phyloP scores from a whole-genome alignment of 2,329 filamentous ascomycete genomes.

The Fusarium coffeatum region DNA sequence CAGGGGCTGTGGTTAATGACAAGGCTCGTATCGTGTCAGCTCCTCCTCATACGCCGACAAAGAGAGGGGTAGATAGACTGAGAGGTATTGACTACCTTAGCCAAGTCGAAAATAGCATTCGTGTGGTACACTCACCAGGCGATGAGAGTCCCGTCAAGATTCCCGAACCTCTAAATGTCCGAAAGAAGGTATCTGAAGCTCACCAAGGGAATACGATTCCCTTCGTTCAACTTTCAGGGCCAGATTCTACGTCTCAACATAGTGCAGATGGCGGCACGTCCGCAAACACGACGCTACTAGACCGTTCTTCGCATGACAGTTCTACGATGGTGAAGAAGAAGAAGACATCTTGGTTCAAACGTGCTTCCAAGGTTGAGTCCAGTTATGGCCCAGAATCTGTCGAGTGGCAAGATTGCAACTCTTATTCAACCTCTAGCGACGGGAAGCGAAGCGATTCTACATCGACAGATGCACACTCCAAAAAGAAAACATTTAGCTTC shows the following conservation, averaged over 20 bases:
- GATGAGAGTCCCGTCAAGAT: constrained; percentile 50
- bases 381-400: constrained; percentile 39
- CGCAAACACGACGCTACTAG: constrained; percentile 29
- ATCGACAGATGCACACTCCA: constrained; percentile 49
- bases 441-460: constrained; percentile 43
- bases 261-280: neutral
- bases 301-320: constrained; percentile 29
- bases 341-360: constrained; percentile 64
- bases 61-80: constrained; percentile 48
- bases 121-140: constrained; percentile 64
- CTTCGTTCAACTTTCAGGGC: constrained; percentile 29
- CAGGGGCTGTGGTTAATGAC: constrained; percentile 45
- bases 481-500: constrained; percentile 65
- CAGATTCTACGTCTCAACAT: constrained; percentile 18
- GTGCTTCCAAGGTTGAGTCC: constrained; percentile 55
- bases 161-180: constrained; percentile 56
- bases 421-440: constrained; percentile 41
- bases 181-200: constrained; percentile 52
- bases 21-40: constrained; percentile 62
- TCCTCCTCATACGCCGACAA: constrained; percentile 53
- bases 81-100: constrained; percentile 59
- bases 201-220: constrained; percentile 38
- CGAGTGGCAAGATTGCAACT: constrained; percentile 47
- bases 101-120: constrained; percentile 63
- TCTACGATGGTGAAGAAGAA: constrained; percentile 54